Conservation (phyloP, 1,284 basidiomycete species). For the Leccinum subspadiceum region DNA sequence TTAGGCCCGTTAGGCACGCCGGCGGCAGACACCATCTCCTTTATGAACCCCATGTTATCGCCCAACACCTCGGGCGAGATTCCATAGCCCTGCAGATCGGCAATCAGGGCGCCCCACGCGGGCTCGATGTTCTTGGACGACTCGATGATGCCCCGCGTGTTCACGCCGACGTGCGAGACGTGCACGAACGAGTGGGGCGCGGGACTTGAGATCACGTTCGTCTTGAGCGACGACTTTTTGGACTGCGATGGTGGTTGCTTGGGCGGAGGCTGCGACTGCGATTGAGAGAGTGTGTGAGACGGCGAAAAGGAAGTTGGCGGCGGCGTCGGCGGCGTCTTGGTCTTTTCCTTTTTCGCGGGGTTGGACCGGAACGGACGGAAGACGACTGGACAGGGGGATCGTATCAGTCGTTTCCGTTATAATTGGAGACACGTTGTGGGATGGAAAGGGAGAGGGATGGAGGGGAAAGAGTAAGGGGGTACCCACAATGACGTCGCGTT, state of each 20-base stretch:
- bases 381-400: slow-evolving; percentile 14
- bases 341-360: slow-evolving; percentile 26
- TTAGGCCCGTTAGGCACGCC: slow-evolving; percentile 11
- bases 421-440: neutral
- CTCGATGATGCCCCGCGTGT: slow-evolving; percentile 65
- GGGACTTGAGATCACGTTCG: slow-evolving; percentile 73
- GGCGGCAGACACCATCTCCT: slow-evolving; percentile 53
- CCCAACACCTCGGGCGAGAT: slow-evolving; percentile 51
- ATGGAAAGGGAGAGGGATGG: neutral
- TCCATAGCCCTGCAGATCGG: slow-evolving; percentile 63
- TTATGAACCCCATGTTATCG: slow-evolving; percentile 66
- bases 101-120: slow-evolving; percentile 68
- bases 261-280: neutral
- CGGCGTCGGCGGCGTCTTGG: slow-evolving; percentile 6
- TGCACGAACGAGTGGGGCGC: slow-evolving; percentile 79
- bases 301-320: neutral
- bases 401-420: slow-evolving; percentile 7
- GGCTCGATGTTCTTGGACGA: slow-evolving; percentile 74
- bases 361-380: slow-evolving; percentile 28
- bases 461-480: too few species aligned
- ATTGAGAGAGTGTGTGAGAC: neutral
- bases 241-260: neutral
- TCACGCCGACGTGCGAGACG: slow-evolving; percentile 84
- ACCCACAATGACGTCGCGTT: slow-evolving; percentile 34
- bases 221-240: slow-evolving; percentile 40